Percentiles rank a stretch among this genome's conserved stretches.
Evolutionary conservation across 108 stramenopile genomes (phyloP).

Genomic region (Discostella stelligeroides): DNA sequence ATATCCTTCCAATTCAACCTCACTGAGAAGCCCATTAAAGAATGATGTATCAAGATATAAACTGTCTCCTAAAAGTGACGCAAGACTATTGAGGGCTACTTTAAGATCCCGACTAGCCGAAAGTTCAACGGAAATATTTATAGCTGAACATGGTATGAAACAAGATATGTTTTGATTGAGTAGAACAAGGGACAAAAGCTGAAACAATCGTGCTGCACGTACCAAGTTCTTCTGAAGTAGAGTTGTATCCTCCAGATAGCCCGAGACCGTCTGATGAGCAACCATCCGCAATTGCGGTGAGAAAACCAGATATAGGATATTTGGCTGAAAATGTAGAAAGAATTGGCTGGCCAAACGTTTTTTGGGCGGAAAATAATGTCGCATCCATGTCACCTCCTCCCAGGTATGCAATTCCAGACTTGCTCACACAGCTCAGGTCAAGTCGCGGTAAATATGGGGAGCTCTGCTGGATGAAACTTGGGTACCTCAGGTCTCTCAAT

Average conservation of each 20-base stretch:
- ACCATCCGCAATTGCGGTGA: constrained; percentile 24
- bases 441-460: constrained; percentile 11
- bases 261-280: constrained; percentile 13
- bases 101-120: constrained; percentile 13
- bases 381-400: neutral
- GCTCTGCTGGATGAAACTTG: neutral
- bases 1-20: constrained; percentile 10
- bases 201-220: neutral
- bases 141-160: constrained; percentile 9
- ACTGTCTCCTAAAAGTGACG: neutral
- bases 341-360: no score
- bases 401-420: constrained; percentile 20
- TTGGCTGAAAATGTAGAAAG: neutral
- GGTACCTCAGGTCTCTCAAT: neutral
- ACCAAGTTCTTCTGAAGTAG: constrained; percentile 11
- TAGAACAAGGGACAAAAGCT: no score
- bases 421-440: constrained; percentile 12
- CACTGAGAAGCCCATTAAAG: constrained; percentile 1
- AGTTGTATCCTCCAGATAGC: constrained; percentile 31
- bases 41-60: constrained; percentile 7
- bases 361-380: no score
- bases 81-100: constrained; percentile 12
- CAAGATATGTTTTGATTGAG: no score
- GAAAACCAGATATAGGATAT: constrained; percentile 20
- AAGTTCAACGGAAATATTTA: constrained; percentile 5